These are phyloP conservation scores for Phoma sp. DNA, from an alignment of 2,329 filamentous ascomycete species.

Conservation along the genomic window DNA sequence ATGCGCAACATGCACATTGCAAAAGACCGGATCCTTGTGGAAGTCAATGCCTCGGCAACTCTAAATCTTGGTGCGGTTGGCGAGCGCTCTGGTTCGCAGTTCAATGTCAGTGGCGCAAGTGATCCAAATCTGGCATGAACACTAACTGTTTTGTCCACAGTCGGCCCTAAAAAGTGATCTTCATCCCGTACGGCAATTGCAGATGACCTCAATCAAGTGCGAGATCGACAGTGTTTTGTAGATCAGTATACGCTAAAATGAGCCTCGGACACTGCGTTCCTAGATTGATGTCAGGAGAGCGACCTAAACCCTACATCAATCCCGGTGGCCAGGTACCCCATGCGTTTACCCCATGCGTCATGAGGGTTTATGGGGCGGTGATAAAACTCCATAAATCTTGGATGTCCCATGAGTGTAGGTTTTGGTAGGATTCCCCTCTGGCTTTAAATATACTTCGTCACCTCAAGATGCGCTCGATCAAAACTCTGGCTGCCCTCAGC, in stretches of 20 bases:
- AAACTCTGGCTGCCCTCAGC: constrained; percentile 21
- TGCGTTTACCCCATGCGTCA: constrained; percentile 1
- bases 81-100: neutral
- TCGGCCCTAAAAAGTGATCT: neutral
- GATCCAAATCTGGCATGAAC: neutral
- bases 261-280: neutral
- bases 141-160: constrained; percentile 1
- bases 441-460: neutral
- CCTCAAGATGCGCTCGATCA: constrained; percentile 19
- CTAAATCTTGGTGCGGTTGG: neutral
- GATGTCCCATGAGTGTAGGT: neutral
- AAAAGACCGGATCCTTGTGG: no score
- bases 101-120: constrained; percentile 9
- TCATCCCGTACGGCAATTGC: neutral
- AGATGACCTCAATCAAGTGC: neutral
- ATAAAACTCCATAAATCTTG: neutral
- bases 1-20: neutral
- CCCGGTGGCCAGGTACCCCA: no score
- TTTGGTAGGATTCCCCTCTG: neutral
- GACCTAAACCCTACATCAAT: no score
- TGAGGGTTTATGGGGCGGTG: neutral
- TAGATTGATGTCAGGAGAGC: neutral
- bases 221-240: constrained; percentile 3
- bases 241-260: constrained; percentile 8
- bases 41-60: neutral